Evolutionary conservation across 2,329 filamentous ascomycete genomes (phyloP).

Genomic region (Huntiella bhutanensis): DNA sequence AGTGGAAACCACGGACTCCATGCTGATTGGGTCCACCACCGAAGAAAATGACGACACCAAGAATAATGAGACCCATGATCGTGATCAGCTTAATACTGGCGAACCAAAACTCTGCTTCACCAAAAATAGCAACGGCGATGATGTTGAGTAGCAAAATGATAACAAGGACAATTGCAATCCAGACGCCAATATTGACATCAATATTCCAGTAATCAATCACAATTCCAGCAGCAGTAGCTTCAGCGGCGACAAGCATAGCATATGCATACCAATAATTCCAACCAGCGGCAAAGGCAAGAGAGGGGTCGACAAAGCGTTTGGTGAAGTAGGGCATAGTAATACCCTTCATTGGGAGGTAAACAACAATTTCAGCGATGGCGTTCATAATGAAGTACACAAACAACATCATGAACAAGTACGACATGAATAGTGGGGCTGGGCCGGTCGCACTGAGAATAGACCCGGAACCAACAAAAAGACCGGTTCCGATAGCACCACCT

Average conservation of each 20-base stretch:
- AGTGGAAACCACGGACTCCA: constrained; percentile 25
- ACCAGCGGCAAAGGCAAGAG: constrained; percentile 35
- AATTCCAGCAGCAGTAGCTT: constrained; percentile 37
- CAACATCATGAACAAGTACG: constrained; percentile 39
- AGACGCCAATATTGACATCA: constrained; percentile 32
- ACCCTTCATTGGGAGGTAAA: constrained; percentile 34
- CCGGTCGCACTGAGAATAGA: constrained; percentile 35
- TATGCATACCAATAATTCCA: constrained; percentile 48
- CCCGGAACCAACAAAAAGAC: constrained; percentile 44
- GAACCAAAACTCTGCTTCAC: constrained; percentile 44
- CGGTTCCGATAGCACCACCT: constrained; percentile 40
- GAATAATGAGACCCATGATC: constrained; percentile 37
- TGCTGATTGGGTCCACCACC: constrained; percentile 33
- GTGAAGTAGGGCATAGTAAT: constrained; percentile 39
- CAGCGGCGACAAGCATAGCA: constrained; percentile 36
- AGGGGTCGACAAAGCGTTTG: constrained; percentile 34
- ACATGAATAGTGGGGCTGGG: constrained; percentile 50
- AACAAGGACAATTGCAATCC: constrained; percentile 38
- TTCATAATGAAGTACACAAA: constrained; percentile 37
- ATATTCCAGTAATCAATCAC: constrained; percentile 42
- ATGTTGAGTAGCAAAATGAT: constrained; percentile 37
- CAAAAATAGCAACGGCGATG: constrained; percentile 36
- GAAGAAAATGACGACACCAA: constrained; percentile 36
- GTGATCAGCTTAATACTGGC: constrained; percentile 40
- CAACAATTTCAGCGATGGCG: constrained; percentile 34